Base-by-base conservation (phyloP, 306 rosid genomes). In the Aeschynomene evenia region DNA sequence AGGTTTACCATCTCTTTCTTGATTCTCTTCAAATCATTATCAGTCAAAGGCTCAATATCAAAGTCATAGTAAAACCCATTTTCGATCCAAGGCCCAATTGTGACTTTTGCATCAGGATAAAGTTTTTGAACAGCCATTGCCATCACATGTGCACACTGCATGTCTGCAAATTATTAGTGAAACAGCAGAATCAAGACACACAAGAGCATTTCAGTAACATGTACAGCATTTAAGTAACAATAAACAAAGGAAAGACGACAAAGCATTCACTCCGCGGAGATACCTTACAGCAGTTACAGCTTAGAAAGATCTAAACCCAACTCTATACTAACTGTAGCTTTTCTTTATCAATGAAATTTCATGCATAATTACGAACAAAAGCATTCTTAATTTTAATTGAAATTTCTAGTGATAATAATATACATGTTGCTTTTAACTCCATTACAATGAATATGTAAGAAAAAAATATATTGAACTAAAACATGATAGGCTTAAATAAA, bases 101-200 rank as follows among this genome's bases (percentile, higher is more conserved):
- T 94, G 63, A 91, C 99, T 81, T 94, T 94, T 4, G 99, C 99
- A 72, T 91, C 78, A 16, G 97, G 97, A 74, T 54, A 91, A 68
- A 91, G 89, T 81, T 89, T 91, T 79, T 94, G 97, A 81, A 94
- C 99, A 9, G 97, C 99, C 99, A 94, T 94, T 55, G 99, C 99
- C 99, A 94, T 94, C 71, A 94, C 99, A 83, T 94, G 99, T 2
- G 97, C 99, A 80, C 97, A 91, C 99, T 91, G 66, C 72, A 69
- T 23, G 34, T 13, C 49, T 57, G 34, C 51, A 77, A 43, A 54
- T 51, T 63, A 19, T 79, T 60, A 79, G 61, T 51, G 65, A 68
- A 63, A 63, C 54, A 45, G 21, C 51, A n/a, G 51, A 45, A 3
- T 45, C 6, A 48, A 58, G 51, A 61, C 34, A 49, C 19, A 54